Conservation (phyloP, 495 filamentous ascomycete species). For the Lasiosphaeria hispida region DNA sequence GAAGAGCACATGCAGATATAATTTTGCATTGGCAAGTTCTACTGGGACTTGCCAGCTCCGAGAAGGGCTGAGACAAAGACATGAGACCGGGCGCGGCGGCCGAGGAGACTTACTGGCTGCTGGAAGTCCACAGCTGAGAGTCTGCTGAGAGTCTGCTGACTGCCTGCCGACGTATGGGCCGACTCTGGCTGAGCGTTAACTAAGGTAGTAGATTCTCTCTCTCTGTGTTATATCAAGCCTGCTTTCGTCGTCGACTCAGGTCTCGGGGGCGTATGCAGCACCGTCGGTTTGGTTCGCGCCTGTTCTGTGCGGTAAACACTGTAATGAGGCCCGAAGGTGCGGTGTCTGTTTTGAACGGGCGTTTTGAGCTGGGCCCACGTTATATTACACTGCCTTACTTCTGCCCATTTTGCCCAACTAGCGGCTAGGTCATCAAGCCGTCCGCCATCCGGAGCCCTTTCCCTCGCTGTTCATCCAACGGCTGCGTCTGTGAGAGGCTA, state of each 20-base stretch:
- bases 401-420: background rate
- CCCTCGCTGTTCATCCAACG: background rate
- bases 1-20: background rate
- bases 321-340: background rate
- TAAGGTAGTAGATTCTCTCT: too few species aligned
- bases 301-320: background rate
- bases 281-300: too few species aligned
- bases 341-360: background rate
- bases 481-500: background rate
- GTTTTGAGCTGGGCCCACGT: background rate
- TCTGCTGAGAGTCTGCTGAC: background rate
- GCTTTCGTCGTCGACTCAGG: too few species aligned
- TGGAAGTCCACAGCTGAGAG: background rate
- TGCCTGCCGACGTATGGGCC: too few species aligned
- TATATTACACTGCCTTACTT: slow-evolving; percentile 3
- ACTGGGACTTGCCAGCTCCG: background rate
- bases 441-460: background rate
- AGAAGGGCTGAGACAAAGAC: background rate
- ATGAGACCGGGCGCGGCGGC: background rate
- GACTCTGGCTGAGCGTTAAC: too few species aligned
- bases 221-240: too few species aligned
- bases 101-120: slow-evolving; percentile 4
- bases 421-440: background rate
- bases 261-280: too few species aligned
- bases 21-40: background rate